Evolutionary conservation across 495 filamentous ascomycete species (phyloP).

Genomic region (Aspergillus leporis): DNA sequence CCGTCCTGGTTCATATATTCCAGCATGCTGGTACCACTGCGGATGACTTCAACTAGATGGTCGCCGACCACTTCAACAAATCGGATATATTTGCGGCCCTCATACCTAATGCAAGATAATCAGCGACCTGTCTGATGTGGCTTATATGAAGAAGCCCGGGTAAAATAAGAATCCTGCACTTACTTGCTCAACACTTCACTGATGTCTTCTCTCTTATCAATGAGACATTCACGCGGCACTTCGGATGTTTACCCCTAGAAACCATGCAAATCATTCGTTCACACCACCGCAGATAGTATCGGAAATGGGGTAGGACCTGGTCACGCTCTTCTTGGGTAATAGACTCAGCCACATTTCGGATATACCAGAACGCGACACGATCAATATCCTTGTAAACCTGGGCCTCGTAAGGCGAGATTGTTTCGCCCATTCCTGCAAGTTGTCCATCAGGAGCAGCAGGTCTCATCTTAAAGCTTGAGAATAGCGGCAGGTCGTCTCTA

Average conservation of each 20-base stretch:
- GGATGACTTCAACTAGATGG: background rate
- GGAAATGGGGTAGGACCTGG: background rate
- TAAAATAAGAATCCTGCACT: too few relatives aligned
- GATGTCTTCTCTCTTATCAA: background rate
- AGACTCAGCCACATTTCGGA: background rate
- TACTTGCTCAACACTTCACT: background rate
- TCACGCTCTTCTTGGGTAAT: background rate
- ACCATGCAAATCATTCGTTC: background rate
- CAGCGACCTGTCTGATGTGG: background rate
- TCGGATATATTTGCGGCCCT: background rate
- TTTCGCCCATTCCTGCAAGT: background rate
- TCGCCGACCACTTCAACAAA: background rate
- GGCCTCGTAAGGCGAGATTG: background rate
- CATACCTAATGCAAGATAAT: background rate
- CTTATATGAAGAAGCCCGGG: too few relatives aligned
- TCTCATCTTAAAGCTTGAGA: background rate
- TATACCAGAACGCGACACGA: background rate
- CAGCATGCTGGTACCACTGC: background rate
- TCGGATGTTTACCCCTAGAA: background rate
- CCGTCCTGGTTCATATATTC: background rate
- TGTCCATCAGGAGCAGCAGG: background rate
- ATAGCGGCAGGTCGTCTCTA: background rate
- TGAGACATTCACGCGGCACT: background rate
- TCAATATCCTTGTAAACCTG: background rate
- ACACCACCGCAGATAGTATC: background rate